Evolutionary conservation across 2,329 filamentous ascomycete genomes (phyloP).

Genomic region (Penicillium brevicompactum): DNA sequence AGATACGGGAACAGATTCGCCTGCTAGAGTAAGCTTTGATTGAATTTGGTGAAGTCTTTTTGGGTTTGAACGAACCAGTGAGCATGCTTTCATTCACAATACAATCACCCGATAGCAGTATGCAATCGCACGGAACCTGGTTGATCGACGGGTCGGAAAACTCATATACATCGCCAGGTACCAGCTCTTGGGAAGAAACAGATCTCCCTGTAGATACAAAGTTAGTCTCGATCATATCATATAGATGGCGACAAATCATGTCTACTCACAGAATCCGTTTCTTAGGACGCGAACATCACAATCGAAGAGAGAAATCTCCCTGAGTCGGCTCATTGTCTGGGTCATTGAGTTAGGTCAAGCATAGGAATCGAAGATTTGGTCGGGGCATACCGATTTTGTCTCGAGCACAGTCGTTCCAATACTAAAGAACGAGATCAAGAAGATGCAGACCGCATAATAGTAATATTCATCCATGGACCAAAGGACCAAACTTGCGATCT

Average conservation of each 20-base stretch:
- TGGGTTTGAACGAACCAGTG: conserved; percentile 58
- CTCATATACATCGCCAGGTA: conserved; percentile 95
- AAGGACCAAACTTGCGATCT: conserved; percentile 87
- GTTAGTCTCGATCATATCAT: conserved; percentile 2
- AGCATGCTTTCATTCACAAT: conserved; percentile 99
- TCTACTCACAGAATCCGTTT: conserved; percentile 80
- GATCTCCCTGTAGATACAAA: conserved; percentile 68
- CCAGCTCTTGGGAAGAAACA: conserved; percentile 81
- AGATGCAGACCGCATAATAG: conserved; percentile 95
- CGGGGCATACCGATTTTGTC: conserved; percentile 69
- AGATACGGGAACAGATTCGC: conserved; percentile 95
- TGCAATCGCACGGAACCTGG: conserved; percentile 88
- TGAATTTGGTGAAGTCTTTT: not conserved
- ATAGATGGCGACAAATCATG: not conserved
- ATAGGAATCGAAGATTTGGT: conserved; percentile 3
- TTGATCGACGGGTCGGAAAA: conserved; percentile 87
- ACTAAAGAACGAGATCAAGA: conserved; percentile 89
- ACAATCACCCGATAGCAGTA: conserved; percentile 89
- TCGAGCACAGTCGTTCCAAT: conserved; percentile 88
- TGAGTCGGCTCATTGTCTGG: conserved; percentile 82
- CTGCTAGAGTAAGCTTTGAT: conserved; percentile 42
- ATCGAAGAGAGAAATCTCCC: conserved; percentile 91
- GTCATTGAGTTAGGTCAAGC: conserved; percentile 15
- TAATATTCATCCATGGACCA: conserved; percentile 98
- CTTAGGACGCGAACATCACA: conserved; percentile 92